Base-by-base conservation (phyloP, 345 rosid genomes). In the Lumnitzera littorea region DNA sequence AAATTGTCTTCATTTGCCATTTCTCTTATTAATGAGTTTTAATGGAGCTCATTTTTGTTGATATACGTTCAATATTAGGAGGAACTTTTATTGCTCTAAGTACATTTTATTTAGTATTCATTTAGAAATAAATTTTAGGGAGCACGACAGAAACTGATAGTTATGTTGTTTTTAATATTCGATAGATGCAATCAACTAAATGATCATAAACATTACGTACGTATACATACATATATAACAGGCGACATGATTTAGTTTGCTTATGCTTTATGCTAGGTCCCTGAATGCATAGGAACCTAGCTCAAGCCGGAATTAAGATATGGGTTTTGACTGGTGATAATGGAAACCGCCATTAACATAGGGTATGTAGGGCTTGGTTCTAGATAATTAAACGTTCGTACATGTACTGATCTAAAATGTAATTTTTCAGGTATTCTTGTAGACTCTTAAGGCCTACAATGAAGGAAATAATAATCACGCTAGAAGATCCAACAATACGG, bases 321-420 rank as follows among this genome's bases (percentile, higher is more conserved):
- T 91, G 98, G 98, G 96, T 91, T 66, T 79, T 91, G 82, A 91
- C 98, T 5, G 98, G 98, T 69, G 98, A 91, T 77, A 76, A 86
- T 88, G 95, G 96, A 89, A 77, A 91, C 98, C 58, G 98, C 98
- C 61, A 91, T 91, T 79, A 89, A 89, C 70, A 91, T 91, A 72
- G 98, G 98, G 92, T 91, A 84, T 61, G 72, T 13, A 29, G 49
- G 59, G 51, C 66, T 43, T 60, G 48, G 2, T 46, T 2, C 17
- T 10, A 14, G 61, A 48, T 20, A 12, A 16, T 43, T 15, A 69
- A 50, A 13, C 17, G 51, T 60, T 50, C 62, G 11, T 16, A 12
- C 53, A 27, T 20, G 31, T 36, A 51, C 51, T 70, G 43, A 78
- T 65, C 64, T 59, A 36, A 31, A 58, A 51, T 66, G 53, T 51